These are phyloP conservation scores for Trypanosoma theileri DNA, from an alignment of 208 protist genomes.

Conservation along the genomic window DNA sequence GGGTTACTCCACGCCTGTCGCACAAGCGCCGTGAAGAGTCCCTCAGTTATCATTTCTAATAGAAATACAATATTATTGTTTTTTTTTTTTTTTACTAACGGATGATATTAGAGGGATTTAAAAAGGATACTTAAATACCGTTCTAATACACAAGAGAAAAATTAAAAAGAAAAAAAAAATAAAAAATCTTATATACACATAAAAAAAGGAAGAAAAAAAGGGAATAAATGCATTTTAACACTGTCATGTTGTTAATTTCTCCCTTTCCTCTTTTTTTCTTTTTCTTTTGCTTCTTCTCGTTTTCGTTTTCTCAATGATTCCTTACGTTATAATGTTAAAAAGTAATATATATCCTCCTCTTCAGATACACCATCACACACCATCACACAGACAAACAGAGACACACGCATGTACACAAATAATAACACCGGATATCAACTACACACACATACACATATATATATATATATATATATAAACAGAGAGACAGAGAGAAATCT, in stretches of 20 bases:
- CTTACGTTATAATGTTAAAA: no score
- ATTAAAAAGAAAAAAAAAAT: no score
- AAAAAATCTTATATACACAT: no score
- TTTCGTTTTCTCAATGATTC: no score
- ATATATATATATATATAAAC: neutral
- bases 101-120: neutral
- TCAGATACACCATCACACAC: no score
- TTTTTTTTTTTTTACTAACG: neutral
- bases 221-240: no score
- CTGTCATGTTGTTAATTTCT: neutral
- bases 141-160: no score
- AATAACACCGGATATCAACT: neutral
- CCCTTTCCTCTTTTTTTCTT: neutral
- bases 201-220: no score
- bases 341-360: no score
- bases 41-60: conserved; percentile 33
- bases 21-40: conserved; percentile 25
- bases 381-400: neutral
- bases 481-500: neutral
- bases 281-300: neutral
- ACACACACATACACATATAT: neutral
- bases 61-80: no score
- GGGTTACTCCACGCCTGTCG: conserved; percentile 18
- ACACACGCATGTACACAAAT: neutral
- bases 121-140: no score